phyloP scores from a whole-genome alignment of 2,329 filamentous ascomycete genomes.

The Diaporthe aspalathi region DNA sequence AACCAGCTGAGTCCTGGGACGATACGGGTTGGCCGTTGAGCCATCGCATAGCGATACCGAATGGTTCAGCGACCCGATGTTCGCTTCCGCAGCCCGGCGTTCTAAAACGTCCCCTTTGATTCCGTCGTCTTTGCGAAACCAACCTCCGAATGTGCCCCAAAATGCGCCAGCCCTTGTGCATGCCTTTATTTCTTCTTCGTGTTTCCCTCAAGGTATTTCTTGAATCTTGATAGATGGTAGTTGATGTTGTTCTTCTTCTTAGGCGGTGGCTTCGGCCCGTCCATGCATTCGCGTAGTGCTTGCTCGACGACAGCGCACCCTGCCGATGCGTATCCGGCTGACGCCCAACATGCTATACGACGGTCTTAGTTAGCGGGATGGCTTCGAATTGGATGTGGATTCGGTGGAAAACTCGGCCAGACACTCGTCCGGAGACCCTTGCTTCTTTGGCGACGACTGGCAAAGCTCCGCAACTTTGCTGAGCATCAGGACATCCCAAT shows the following conservation, averaged over 20 bases:
- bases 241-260: constrained; percentile 83
- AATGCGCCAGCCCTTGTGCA: not conserved
- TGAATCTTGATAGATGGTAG: constrained; percentile 87
- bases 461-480: not conserved
- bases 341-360: constrained; percentile 82
- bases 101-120: not conserved
- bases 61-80: too few species aligned
- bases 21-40: not conserved
- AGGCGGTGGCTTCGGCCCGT: constrained; percentile 70
- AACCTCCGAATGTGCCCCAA: not conserved
- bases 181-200: constrained; percentile 59
- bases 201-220: constrained; percentile 71
- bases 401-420: not conserved
- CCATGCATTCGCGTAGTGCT: constrained; percentile 79
- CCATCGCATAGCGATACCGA: not conserved
- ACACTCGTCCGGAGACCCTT: constrained; percentile 1
- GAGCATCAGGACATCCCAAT: not conserved
- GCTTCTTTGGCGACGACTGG: not conserved
- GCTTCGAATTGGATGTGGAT: not conserved
- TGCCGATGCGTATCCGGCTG: constrained; percentile 73
- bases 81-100: not conserved
- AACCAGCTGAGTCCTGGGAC: not conserved
- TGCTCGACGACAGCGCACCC: constrained; percentile 71
- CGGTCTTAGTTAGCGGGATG: constrained; percentile 24
- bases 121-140: not conserved